phyloP scores from a whole-genome alignment of 2,329 filamentous ascomycete genomes.

The Magnaporthiopsis poae region DNA sequence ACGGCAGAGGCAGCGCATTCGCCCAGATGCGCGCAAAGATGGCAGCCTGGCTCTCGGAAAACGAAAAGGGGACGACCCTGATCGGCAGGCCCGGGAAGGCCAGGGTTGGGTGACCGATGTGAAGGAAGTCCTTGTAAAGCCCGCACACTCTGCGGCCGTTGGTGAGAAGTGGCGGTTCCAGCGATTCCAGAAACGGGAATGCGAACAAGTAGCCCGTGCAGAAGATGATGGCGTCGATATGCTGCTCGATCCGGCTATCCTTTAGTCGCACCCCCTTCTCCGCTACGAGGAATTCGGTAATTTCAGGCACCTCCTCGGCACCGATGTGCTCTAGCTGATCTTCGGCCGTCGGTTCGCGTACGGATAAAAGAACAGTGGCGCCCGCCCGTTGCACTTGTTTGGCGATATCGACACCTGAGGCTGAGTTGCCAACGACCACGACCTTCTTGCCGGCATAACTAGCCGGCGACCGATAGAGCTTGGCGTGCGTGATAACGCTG shows the following conservation, averaged over 20 bases:
- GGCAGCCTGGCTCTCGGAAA: slow-evolving; percentile 70
- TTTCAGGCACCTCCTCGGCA: slow-evolving; percentile 45
- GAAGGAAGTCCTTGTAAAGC: slow-evolving; percentile 72
- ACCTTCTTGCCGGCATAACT: slow-evolving; percentile 61
- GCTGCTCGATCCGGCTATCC: slow-evolving; percentile 52
- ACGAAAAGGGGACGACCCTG: slow-evolving; percentile 77
- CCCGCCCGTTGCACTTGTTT: slow-evolving; percentile 47
- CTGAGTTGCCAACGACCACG: slow-evolving; percentile 72
- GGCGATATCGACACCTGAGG: slow-evolving; percentile 76
- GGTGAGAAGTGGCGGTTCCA: slow-evolving; percentile 46
- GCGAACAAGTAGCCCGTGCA: slow-evolving; percentile 85
- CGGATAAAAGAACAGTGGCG: slow-evolving; percentile 52
- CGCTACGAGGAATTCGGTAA: slow-evolving; percentile 44
- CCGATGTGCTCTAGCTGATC: slow-evolving; percentile 34
- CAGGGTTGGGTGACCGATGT: slow-evolving; percentile 64
- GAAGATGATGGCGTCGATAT: slow-evolving; percentile 71
- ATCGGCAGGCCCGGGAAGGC: slow-evolving; percentile 68
- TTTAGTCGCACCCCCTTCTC: slow-evolving; percentile 54
- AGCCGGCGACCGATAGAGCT: slow-evolving; percentile 62
- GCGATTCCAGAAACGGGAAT: slow-evolving; percentile 57
- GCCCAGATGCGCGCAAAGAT: slow-evolving; percentile 70
- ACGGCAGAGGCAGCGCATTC: slow-evolving; percentile 56
- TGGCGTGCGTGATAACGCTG: slow-evolving; percentile 60
- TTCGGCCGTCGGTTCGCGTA: slow-evolving; percentile 37
- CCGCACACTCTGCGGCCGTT: slow-evolving; percentile 61